phyloP scores from a whole-genome alignment of 768 basidiomycete genomes.

The Leucosporidium scottii region DNA sequence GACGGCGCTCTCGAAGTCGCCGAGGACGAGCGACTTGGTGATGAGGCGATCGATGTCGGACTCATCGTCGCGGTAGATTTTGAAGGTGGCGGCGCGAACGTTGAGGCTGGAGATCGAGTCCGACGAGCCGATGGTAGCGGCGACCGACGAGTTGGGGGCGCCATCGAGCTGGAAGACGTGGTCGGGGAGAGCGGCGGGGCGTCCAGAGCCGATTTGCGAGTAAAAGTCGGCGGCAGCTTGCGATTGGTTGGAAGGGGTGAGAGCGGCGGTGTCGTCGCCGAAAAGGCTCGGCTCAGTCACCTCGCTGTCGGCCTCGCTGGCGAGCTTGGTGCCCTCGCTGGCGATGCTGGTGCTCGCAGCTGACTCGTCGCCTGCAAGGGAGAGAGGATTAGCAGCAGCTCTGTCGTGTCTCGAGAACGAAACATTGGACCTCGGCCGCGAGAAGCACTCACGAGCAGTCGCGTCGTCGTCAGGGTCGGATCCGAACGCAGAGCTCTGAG shows the following conservation, averaged over 20 bases:
- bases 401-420: too few relatives aligned
- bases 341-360: conserved; percentile 55
- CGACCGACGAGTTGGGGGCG: conserved; percentile 75
- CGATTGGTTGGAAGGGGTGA: conserved; percentile 48
- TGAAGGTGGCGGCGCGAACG: conserved; percentile 74
- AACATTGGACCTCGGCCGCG: too few relatives aligned
- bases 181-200: conserved; percentile 44
- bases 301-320: conserved; percentile 53
- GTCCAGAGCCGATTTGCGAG: conserved; percentile 55
- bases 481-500: not conserved
- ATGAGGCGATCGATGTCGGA: conserved; percentile 78
- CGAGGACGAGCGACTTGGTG: conserved; percentile 86
- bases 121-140: conserved; percentile 89
- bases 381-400: too few relatives aligned
- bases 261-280: conserved; percentile 56
- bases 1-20: conserved; percentile 91
- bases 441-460: conserved; percentile 53
- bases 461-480: conserved; percentile 17
- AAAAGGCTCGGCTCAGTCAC: conserved; percentile 75
- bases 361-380: conserved; percentile 43
- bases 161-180: conserved; percentile 52
- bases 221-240: conserved; percentile 61
- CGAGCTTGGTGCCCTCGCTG: conserved; percentile 47
- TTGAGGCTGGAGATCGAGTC: conserved; percentile 69
- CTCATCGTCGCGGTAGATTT: conserved; percentile 69